Base-by-base conservation (phyloP, 805 yeast genomes). In the Candida montana region DNA sequence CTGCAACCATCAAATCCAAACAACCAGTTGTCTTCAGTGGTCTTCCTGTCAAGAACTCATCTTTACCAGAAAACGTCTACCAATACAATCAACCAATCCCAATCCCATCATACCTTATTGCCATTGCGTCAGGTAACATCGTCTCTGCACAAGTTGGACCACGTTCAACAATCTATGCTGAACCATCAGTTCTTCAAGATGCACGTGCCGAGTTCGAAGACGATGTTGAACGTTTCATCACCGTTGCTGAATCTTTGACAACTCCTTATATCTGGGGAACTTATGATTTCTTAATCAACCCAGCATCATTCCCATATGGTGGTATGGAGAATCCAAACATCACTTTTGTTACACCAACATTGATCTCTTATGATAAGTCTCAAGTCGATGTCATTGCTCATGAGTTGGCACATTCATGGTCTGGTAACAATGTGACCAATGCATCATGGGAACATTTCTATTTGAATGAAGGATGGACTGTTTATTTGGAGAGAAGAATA, bases 401-500 rank as follows among this genome's bases (percentile, higher is more conserved):
- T 63, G 96, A 89, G 62, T 72, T 89, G 50, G 90, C 95, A 1
- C 96, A 89, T 61, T 83, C 95, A 31, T 89, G 96, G 95, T 75
- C 87, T 2, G 96, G 96, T 33, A 89, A 89, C 57, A 72, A 88
- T 50, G 95, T 89, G 32, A 89, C 96, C 23, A 89, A 87, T 62
- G 78, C 83, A 54, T 83, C 93, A 0, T 89, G 95, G 93, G 90
- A 86, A 57, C 95, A 88, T 65, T 88, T 89, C 62, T 89, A 95
- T 93, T 74, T 89, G 51, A 89, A 89, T 60, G 96, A 89, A 67
- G 96, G 96, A 29, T 89, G 96, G 96, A 88, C 96, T 6, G 96
- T 89, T 31, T 89, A 89, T 60, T 63, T 89, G 29, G 96, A 89
- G 63, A 75, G 96, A 59, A 70, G 95, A 54, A 88, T 89, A 45